These are phyloP conservation scores for Tricholoma hemisulphureum DNA, from an alignment of 768 basidiomycete genomes.

Conservation along the genomic window DNA sequence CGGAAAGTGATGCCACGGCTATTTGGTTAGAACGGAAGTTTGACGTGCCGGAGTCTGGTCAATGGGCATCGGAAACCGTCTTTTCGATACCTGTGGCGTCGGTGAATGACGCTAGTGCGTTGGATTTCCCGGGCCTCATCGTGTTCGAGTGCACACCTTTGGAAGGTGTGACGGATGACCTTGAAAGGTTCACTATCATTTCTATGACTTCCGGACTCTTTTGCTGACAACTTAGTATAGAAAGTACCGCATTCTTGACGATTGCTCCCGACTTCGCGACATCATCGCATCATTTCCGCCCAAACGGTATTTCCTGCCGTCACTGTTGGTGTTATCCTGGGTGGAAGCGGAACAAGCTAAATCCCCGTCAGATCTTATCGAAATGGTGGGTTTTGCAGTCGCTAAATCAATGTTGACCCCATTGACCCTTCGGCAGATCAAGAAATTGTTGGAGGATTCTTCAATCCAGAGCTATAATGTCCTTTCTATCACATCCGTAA, in stretches of 20 bases:
- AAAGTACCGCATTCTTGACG: slow-evolving; percentile 70
- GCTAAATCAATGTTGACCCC: neutral
- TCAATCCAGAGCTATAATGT: slow-evolving; percentile 39
- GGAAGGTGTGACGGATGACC: slow-evolving; percentile 57
- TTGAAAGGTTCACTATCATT: slow-evolving; percentile 54
- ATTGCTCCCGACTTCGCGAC: slow-evolving; percentile 68
- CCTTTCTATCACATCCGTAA: slow-evolving; percentile 50
- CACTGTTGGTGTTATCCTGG: slow-evolving; percentile 64
- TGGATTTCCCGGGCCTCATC: slow-evolving; percentile 60
- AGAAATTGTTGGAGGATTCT: slow-evolving; percentile 45
- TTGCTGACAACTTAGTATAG: slow-evolving; percentile 30
- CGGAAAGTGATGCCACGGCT: slow-evolving; percentile 69
- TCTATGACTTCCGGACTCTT: slow-evolving; percentile 3
- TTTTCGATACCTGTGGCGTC: slow-evolving; percentile 58
- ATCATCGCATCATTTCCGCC: slow-evolving; percentile 53
- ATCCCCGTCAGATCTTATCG: slow-evolving; percentile 47
- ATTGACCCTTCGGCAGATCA: slow-evolving; percentile 36
- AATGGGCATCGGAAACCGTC: slow-evolving; percentile 56
- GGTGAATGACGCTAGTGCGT: slow-evolving; percentile 13
- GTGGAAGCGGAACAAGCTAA: slow-evolving; percentile 40
- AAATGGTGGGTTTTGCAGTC: slow-evolving; percentile 49
- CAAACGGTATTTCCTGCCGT: slow-evolving; percentile 60
- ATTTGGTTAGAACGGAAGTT: slow-evolving; percentile 83
- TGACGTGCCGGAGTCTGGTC: slow-evolving; percentile 60
- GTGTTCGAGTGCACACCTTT: slow-evolving; percentile 76